Evolutionary conservation across 192 early-diverging fungal genomes (phyloP).

Genomic region (Backusella circina): DNA sequence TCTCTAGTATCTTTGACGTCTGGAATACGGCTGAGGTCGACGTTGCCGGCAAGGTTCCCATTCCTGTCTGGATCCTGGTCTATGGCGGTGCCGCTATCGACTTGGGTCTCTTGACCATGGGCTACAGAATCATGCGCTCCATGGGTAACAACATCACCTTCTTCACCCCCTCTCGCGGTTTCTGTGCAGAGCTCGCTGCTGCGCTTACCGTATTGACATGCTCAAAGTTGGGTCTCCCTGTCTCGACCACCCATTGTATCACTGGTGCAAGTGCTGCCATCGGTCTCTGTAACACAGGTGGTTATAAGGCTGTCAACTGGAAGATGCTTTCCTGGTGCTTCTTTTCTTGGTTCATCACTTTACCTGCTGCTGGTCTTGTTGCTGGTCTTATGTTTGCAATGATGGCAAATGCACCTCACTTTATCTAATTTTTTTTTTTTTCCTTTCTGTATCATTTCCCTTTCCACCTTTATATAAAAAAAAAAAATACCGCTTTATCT

Average conservation of each 20-base stretch:
- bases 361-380: conserved; percentile 64
- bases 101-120: conserved; percentile 68
- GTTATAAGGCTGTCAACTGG: conserved; percentile 69
- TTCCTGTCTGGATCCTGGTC: conserved; percentile 72
- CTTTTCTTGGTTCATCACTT: conserved; percentile 72
- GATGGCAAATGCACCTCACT: conserved; percentile 46
- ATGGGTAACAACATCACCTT: conserved; percentile 85
- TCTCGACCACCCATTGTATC: conserved; percentile 84
- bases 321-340: conserved; percentile 58
- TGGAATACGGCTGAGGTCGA: conserved; percentile 56
- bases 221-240: conserved; percentile 73
- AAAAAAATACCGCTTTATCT: background rate
- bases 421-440: background rate
- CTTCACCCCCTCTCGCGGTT: conserved; percentile 76
- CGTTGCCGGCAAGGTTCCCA: conserved; percentile 46
- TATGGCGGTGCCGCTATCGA: conserved; percentile 74
- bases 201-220: conserved; percentile 79
- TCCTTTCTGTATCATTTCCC: background rate
- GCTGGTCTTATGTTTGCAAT: conserved; percentile 70
- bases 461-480: background rate
- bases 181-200: conserved; percentile 74
- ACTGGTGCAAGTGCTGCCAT: conserved; percentile 74
- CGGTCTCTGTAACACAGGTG: conserved; percentile 62
- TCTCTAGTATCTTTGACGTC: conserved; percentile 69
- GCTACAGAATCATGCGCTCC: conserved; percentile 73